Evolutionary conservation across 2,329 filamentous ascomycete species (phyloP).

Genomic region (Sporothrix humicola): DNA sequence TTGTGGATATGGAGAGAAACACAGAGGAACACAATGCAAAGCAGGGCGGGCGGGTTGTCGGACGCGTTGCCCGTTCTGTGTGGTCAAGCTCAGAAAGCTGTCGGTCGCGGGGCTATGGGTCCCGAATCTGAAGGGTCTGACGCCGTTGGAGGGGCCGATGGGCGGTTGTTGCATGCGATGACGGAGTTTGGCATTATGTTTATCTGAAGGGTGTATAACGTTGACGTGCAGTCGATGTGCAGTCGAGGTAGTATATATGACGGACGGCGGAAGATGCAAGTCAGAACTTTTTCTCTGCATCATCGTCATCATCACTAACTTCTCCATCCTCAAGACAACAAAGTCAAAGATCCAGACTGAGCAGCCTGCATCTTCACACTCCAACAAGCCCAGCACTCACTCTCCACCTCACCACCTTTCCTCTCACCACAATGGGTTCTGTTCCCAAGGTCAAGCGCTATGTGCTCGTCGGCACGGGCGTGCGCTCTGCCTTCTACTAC

Average conservation of each 20-base stretch:
- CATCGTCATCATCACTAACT: neutral
- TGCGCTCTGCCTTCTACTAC: constrained; percentile 66
- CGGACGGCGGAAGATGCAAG: neutral
- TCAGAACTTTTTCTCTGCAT: neutral
- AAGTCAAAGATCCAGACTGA: neutral
- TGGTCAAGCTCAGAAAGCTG: neutral
- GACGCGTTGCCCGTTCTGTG: neutral
- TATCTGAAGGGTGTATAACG: too few species aligned
- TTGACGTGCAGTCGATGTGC: neutral
- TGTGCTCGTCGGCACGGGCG: constrained; percentile 64
- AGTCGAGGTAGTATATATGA: neutral
- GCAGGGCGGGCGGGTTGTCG: neutral
- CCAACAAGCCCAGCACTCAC: neutral
- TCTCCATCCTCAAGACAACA: neutral
- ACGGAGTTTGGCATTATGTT: neutral
- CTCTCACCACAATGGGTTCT: neutral
- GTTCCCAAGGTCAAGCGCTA: constrained; percentile 49
- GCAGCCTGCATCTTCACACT: neutral
- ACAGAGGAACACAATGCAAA: neutral
- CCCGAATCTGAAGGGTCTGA: neutral
- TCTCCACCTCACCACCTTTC: too few species aligned
- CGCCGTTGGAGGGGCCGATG: constrained; percentile 6
- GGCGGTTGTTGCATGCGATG: neutral
- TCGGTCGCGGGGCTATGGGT: neutral
- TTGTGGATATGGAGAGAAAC: too few species aligned